Percentiles rank a stretch among this genome's conserved stretches.
These are phyloP conservation scores for Aspergillus fischeri DNA, from an alignment of 2,329 filamentous ascomycete genomes.

Conservation along the genomic window DNA sequence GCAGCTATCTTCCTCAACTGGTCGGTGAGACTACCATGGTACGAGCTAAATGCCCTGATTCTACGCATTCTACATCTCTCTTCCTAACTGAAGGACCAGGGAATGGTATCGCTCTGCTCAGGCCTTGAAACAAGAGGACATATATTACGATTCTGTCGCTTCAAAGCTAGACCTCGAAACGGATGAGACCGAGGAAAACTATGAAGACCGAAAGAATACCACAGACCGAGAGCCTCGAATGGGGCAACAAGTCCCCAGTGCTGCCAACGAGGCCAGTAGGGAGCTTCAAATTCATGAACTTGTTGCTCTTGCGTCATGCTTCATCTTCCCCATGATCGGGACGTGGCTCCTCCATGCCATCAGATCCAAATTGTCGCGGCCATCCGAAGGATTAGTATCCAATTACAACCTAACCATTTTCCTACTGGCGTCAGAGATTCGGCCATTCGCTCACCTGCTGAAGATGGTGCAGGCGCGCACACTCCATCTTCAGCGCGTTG, in stretches of 20 bases:
- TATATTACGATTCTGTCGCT: slow-evolving; percentile 17
- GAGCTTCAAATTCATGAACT: slow-evolving; percentile 74
- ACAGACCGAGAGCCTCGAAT: slow-evolving; percentile 1
- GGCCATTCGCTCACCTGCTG: slow-evolving; percentile 75
- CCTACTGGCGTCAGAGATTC: slow-evolving; percentile 77
- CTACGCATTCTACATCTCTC: not conserved
- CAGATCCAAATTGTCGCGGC: slow-evolving; percentile 72
- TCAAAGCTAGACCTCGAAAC: slow-evolving; percentile 23
- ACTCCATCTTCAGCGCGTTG: slow-evolving; percentile 72
- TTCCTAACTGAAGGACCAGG: slow-evolving; percentile 39
- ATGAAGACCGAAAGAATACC: slow-evolving; percentile 5
- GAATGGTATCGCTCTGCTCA: slow-evolving; percentile 72
- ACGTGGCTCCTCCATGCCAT: slow-evolving; percentile 81
- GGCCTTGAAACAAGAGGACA: slow-evolving; percentile 50
- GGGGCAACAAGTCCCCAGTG: slow-evolving; percentile 8
- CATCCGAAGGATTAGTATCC: slow-evolving; percentile 81
- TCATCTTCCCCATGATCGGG: slow-evolving; percentile 71
- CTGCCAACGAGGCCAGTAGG: slow-evolving; percentile 42
- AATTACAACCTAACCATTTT: slow-evolving; percentile 94
- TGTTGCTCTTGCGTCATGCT: slow-evolving; percentile 71
- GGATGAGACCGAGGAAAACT: slow-evolving; percentile 16
- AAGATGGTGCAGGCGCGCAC: slow-evolving; percentile 76
- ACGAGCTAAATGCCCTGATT: slow-evolving; percentile 28
- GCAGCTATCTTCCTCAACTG: slow-evolving; percentile 87
- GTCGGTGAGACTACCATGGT: slow-evolving; percentile 89